phyloP scores from a whole-genome alignment of 1,284 basidiomycete genomes.

The Porphyrellus sp. region DNA sequence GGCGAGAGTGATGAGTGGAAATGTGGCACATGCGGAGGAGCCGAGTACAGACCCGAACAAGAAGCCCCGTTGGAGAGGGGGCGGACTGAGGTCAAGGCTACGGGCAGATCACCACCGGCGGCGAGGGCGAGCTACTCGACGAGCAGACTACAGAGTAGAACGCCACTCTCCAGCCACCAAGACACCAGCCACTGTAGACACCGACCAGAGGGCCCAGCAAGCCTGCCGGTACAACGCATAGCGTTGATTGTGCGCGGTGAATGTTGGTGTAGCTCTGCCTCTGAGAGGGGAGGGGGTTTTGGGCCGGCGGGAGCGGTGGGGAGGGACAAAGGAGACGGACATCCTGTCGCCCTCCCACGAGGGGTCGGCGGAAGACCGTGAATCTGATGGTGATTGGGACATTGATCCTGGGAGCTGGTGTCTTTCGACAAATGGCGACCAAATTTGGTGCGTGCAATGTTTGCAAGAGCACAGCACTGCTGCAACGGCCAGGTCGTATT shows the following conservation, averaged over 20 bases:
- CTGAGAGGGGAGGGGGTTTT: slow-evolving; percentile 33
- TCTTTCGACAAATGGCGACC: too few relatives aligned
- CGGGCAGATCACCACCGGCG: too few relatives aligned
- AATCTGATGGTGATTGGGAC: slow-evolving; percentile 12
- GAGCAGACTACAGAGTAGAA: too few relatives aligned
- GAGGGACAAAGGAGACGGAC: slow-evolving; percentile 32
- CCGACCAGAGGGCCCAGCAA: too few relatives aligned
- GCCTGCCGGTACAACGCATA: too few relatives aligned
- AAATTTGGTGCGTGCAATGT: too few relatives aligned
- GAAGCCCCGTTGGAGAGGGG: slow-evolving; percentile 74
- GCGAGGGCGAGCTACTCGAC: too few relatives aligned
- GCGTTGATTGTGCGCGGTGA: slow-evolving; percentile 74
- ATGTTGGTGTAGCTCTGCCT: slow-evolving; percentile 61
- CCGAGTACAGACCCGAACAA: slow-evolving; percentile 68
- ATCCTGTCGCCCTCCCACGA: slow-evolving; percentile 60
- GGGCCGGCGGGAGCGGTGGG: slow-evolving; percentile 3
- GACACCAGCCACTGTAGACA: too few relatives aligned
- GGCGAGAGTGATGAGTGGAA: slow-evolving; percentile 9
- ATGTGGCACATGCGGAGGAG: slow-evolving; percentile 1
- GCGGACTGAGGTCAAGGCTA: too few relatives aligned
- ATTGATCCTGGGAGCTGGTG: slow-evolving; percentile 33
- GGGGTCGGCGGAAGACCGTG: slow-evolving; percentile 24
- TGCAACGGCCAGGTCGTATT: too few relatives aligned
- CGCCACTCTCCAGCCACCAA: too few relatives aligned
- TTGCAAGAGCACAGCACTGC: too few relatives aligned